These are phyloP conservation scores for Syncephalastrum racemosum DNA, from an alignment of 371 early-diverging fungal genomes.

Conservation along the genomic window DNA sequence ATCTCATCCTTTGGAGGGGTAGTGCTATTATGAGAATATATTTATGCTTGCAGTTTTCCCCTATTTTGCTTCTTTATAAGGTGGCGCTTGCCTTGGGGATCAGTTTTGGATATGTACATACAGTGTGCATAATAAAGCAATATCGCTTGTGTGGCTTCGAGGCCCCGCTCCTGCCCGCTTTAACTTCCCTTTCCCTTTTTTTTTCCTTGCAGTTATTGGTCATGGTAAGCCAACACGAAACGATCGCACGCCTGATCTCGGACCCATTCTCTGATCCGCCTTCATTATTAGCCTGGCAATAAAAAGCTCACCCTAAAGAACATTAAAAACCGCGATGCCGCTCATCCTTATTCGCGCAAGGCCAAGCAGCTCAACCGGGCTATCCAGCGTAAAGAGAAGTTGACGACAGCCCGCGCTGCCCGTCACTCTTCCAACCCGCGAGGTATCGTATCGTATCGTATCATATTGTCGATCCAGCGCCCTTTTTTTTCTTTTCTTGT, in stretches of 20 bases:
- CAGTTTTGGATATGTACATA: too few species aligned
- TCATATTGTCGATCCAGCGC: too few species aligned
- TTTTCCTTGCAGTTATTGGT: background rate
- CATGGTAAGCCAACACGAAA: background rate
- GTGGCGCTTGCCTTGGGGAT: too few species aligned
- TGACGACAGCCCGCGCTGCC: slow-evolving; percentile 35
- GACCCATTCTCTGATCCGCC: too few species aligned
- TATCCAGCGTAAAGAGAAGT: slow-evolving; percentile 51
- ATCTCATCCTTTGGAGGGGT: too few species aligned
- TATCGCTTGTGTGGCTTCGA: too few species aligned
- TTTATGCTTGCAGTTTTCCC: too few species aligned
- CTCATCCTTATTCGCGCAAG: slow-evolving; percentile 65
- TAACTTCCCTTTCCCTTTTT: background rate
- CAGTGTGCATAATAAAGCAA: too few species aligned
- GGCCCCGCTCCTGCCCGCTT: slow-evolving; percentile 3
- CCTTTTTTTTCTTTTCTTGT: background rate
- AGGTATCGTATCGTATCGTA: too few species aligned
- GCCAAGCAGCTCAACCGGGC: slow-evolving; percentile 58
- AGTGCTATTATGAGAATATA: too few species aligned
- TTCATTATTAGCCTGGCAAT: slow-evolving; percentile 40
- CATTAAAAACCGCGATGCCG: slow-evolving; percentile 60
- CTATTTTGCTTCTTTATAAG: too few species aligned
- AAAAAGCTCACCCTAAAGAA: slow-evolving; percentile 60
- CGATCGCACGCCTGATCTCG: too few species aligned
- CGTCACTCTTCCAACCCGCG: slow-evolving; percentile 28